These are phyloP conservation scores for Aaosphaeria arxii DNA, from an alignment of 2,329 filamentous ascomycete genomes.

Conservation along the genomic window DNA sequence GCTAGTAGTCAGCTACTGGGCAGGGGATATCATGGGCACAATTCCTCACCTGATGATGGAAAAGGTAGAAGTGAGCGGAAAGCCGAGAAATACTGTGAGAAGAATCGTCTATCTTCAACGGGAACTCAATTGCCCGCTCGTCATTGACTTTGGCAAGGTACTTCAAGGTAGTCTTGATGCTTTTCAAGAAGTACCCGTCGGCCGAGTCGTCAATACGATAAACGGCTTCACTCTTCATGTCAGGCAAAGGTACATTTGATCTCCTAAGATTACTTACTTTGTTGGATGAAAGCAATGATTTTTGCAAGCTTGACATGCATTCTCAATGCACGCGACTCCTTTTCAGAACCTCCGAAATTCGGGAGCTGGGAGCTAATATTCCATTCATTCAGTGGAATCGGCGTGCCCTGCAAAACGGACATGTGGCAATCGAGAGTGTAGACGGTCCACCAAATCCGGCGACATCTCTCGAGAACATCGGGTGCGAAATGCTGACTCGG, in stretches of 20 bases:
- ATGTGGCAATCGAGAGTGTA: not conserved
- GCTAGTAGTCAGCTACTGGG: not conserved
- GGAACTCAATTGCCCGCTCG: not conserved
- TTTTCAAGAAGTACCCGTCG: not conserved
- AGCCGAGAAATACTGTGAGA: not conserved
- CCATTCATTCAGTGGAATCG: not conserved
- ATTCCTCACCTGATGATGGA: not conserved
- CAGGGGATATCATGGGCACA: not conserved
- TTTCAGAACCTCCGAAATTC: not conserved
- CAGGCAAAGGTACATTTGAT: too few relatives aligned
- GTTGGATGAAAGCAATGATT: not conserved
- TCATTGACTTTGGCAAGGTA: not conserved
- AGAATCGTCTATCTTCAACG: not conserved
- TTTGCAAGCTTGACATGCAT: not conserved
- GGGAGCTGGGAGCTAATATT: not conserved
- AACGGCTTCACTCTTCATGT: not conserved
- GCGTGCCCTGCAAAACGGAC: not conserved
- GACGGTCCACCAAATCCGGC: not conserved
- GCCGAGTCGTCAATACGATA: not conserved
- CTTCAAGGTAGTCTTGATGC: not conserved
- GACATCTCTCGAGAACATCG: not conserved
- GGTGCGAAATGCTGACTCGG: not conserved
- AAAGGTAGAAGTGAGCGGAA: not conserved
- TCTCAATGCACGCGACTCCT: not conserved
- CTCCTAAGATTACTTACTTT: not conserved